Evolutionary conservation across 169 alveolate genomes (phyloP), one percentile per base, ranked within the genome.

Genomic region (Babesia ovata): DNA sequence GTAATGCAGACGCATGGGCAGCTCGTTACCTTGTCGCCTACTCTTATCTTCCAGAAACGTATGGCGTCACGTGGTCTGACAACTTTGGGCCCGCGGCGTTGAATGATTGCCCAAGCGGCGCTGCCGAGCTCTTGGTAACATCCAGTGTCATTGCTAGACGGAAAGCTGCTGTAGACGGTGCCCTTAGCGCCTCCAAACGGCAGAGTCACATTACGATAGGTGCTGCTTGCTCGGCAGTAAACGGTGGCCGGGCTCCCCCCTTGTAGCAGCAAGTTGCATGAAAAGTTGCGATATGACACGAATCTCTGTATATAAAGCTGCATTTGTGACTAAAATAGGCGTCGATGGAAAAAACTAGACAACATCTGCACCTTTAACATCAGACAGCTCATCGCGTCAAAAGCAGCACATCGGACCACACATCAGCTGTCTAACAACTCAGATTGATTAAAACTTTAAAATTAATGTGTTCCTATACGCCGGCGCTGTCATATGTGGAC

Each of bases 41-140:
- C 73, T 33, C 83, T 82, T n/a, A 93, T 92, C 58, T 89, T 91
- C 97, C 97, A 94, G 46, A 70, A 58, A 49, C 75, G 75, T 45
- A 92, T 90, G 36, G 84, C 60, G 58, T 90, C 86, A 49, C 84
- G 24, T 7, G 94, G 94, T 45, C 86, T 83, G 33, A 70, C 90
- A 9, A 90, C 63, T 65, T 90, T 90, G 58, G 91, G 90, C 42
- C 92, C 91, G 44, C 94, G 78, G 22, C 52, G 29, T 33, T 73
- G 86, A 33, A 3, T 21, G 39, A 52, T 4, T 24, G 9, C n/a
- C 56, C 63, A 67, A 3, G 46, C 63, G 9, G 22, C 49, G 2
- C 52, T 10, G 13, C 2, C 39, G 10, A 33, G 10, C 39, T 33
- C 39, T 33, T 6, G 10, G 10, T 2, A 33, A 6, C 39, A 33